Conservation (phyloP, 768 basidiomycete species). For the Cubamyces lactineus region DNA sequence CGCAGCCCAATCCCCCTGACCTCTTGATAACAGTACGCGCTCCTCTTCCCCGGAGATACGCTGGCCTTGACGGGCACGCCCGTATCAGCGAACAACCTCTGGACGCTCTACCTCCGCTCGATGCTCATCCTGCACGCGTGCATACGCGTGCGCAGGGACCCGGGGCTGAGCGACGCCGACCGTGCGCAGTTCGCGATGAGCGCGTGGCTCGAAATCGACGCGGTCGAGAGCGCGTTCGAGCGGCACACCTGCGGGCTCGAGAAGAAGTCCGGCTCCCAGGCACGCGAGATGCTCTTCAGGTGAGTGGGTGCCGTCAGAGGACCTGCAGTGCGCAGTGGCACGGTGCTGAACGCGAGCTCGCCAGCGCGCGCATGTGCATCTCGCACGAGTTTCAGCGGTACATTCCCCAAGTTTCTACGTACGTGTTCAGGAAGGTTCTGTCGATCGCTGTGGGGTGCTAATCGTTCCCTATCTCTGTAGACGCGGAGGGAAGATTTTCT, state of each 20-base stretch:
- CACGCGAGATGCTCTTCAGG: constrained; percentile 78
- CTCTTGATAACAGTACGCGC: constrained; percentile 50
- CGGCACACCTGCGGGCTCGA: constrained; percentile 69
- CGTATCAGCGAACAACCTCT: constrained; percentile 65
- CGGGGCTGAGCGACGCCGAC: constrained; percentile 46
- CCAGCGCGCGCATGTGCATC: constrained; percentile 70
- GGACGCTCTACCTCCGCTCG: constrained; percentile 69
- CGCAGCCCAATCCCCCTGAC: background rate
- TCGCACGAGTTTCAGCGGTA: constrained; percentile 68
- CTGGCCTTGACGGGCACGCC: constrained; percentile 38
- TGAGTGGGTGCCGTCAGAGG: constrained; percentile 38
- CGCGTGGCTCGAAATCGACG: constrained; percentile 72
- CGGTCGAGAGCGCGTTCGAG: constrained; percentile 62
- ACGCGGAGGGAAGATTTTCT: constrained; percentile 23
- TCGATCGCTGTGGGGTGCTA: background rate
- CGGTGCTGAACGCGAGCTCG: too few species aligned
- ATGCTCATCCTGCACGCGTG: constrained; percentile 76
- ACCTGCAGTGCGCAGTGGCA: too few species aligned
- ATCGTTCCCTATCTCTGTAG: constrained; percentile 1
- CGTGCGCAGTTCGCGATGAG: constrained; percentile 65
- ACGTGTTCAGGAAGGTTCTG: constrained; percentile 24
- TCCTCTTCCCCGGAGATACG: constrained; percentile 74
- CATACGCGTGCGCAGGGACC: constrained; percentile 55
- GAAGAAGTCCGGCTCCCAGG: constrained; percentile 67
- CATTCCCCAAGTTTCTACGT: constrained; percentile 62